Evolutionary conservation across 108 stramenopile species (phyloP), one percentile per base, ranked within the genome.

Genomic region (Stephanodiscus triporus): DNA sequence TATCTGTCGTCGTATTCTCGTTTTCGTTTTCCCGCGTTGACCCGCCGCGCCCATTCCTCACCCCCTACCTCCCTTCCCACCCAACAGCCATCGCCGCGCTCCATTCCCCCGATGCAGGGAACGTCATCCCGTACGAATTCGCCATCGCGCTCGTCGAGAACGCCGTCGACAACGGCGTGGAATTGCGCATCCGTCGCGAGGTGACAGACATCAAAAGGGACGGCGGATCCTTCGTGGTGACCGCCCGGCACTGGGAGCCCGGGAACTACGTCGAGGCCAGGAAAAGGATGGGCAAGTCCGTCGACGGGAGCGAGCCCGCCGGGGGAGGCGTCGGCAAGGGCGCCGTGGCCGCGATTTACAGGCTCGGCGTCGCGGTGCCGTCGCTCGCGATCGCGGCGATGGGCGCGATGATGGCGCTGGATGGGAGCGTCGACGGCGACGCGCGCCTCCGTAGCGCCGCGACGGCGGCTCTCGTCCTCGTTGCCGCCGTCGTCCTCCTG

Each of bases 81-180:
- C 23, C 8, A 30, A 4, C 17, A 57, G 85, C 77, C 24, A 83
- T 90, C 63, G 93, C 89, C 1, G 93, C 91, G 8, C 69, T 94
- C 47, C 82, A 86, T 68, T 69, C 86, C 57, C 93, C 93, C 10
- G 87, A 89, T 80, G 93, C 93, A 14, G 93, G 91, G 0, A 91
- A 91, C 73, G 88, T 94, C 6, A 90, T 91, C 43, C 93, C 93
- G 2, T 94, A 94, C 66, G 93, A 90, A 58, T 94, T 72, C 75
- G 85, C 90, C 20, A 89, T 90, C 67, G 91, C 91, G 6, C 62
- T 94, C 26, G 86, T 83, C 23, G 93, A 94, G 75, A 94, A 94
- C 75, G 93, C 93, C 2, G 89, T 89, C 4, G 91, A 91, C 71
- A 94, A 94, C 72, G 93, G 93, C 23, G 90, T 90, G 9, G 88